Evolutionary conservation across 2,329 filamentous ascomycete genomes (phyloP), one percentile per base, ranked within the genome.

Genomic region (Arthrobotrys megalospora): DNA sequence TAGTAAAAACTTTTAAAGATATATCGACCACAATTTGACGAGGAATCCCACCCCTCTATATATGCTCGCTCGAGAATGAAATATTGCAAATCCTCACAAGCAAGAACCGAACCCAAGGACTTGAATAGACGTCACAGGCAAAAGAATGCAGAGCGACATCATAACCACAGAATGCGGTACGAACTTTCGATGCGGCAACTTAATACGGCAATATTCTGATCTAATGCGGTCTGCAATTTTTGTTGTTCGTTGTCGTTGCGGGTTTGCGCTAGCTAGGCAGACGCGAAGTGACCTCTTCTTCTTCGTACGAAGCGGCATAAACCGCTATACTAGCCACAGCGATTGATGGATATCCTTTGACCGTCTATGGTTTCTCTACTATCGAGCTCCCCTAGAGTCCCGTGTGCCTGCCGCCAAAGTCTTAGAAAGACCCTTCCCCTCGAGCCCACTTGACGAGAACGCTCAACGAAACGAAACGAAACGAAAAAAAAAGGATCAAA

Each of bases 241-340:
- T 48, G 16, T 43, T 41, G 34, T 16, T n/a, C n/a, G 16, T 43
- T n/a, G 28, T 16, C 5, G 21, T 52, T 21, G 32, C 24, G 50
- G 58, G 24, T 41, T 21, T 16, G 16, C 47, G 24, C 65, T 47
- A 38, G 16, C 60, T 65, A 72, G 58, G 68, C 68, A 72, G 58
- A 72, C 58, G 68, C 47, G 68, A 45, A 2, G 34, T 34, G 10
- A 36, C 11, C 14, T 50, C 47, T 24, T 24, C 14, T 24, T 12
- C n/a, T 64, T 71, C 67, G 67, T 71, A 71, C 67, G 67, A 71
- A 60, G 41, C 41, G 64, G 64, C 21, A 55, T 28, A 28, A 53
- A 12, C 64, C 64, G 64, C 21, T 11, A 12, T 5, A 16, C 50
- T n/a, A 36, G 12, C 28, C 28, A 36, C 14, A 34, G 28, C n/a